phyloP scores from a whole-genome alignment of 177 flowering plant genomes.

The Vitis hybrid region DNA sequence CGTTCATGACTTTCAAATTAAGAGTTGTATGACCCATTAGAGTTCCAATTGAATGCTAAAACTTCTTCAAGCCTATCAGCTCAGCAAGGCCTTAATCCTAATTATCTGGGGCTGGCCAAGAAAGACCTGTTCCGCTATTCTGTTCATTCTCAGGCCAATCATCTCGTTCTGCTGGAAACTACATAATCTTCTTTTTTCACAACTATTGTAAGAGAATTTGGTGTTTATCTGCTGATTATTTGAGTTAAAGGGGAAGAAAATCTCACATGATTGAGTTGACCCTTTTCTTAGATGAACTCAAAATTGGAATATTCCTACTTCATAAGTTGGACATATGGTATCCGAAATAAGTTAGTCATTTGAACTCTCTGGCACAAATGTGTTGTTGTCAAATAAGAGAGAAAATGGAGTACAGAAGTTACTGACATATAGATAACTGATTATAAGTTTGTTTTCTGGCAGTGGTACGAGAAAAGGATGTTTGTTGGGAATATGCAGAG shows the following conservation, averaged over 20 bases:
- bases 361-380: not conserved
- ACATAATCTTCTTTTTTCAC: too few species aligned
- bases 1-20: not conserved
- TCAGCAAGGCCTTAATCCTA: not conserved
- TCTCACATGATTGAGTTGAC: not conserved
- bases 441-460: conserved; percentile 15
- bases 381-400: not conserved
- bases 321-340: too few species aligned
- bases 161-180: not conserved
- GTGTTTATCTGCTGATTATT: too few species aligned
- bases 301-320: too few species aligned
- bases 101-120: not conserved
- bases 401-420: not conserved
- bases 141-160: not conserved
- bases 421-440: not conserved
- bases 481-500: conserved; percentile 95
- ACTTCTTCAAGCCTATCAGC: not conserved
- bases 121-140: not conserved
- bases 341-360: too few species aligned
- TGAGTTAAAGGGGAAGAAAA: not conserved
- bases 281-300: not conserved
- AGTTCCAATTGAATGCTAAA: not conserved
- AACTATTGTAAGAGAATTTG: too few species aligned
- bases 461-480: conserved; percentile 97
- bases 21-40: not conserved